A percentile compares a stretch with the other conserved stretches of the same genome.
These are phyloP conservation scores for Colletotrichum sidae DNA, from an alignment of 2,329 filamentous ascomycete genomes.

Conservation along the genomic window DNA sequence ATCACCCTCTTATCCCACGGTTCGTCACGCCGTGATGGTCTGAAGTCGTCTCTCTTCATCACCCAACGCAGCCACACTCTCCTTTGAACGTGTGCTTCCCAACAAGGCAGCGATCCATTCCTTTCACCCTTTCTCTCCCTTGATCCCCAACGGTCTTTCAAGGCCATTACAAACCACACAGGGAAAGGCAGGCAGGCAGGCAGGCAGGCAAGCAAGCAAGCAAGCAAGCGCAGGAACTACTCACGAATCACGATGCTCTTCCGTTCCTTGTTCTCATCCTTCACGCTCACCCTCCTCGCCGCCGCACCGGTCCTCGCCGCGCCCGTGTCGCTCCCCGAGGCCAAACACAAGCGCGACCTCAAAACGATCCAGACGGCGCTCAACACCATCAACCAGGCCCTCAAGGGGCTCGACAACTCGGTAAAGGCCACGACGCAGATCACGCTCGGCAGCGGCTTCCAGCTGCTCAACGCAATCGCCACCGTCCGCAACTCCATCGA, in stretches of 20 bases:
- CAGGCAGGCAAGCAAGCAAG: neutral
- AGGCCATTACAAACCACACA: neutral
- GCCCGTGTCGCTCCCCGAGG: slow-evolving; percentile 4
- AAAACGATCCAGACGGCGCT: slow-evolving; percentile 24
- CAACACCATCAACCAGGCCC: slow-evolving; percentile 30
- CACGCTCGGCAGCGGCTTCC: slow-evolving; percentile 13
- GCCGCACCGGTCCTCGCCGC: slow-evolving; percentile 22
- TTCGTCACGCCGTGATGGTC: slow-evolving; percentile 8
- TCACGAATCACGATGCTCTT: slow-evolving; percentile 20
- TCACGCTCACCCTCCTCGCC: neutral
- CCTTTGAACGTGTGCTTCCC: slow-evolving; percentile 7
- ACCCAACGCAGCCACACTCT: slow-evolving; percentile 21
- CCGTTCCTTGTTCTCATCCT: slow-evolving; percentile 17
- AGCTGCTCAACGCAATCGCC: slow-evolving; percentile 7
- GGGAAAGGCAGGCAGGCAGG: slow-evolving; percentile 8
- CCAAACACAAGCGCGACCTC: slow-evolving; percentile 20
- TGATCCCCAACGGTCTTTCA: too few relatives aligned
- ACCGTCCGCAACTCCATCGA: slow-evolving; percentile 18
- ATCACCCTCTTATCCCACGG: slow-evolving; percentile 8
- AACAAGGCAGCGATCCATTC: slow-evolving; percentile 17
- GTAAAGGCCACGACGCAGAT: slow-evolving; percentile 17
- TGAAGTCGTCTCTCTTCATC: slow-evolving; percentile 16
- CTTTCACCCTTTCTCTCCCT: neutral
- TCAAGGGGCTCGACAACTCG: slow-evolving; percentile 28
- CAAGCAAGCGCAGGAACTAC: too few relatives aligned